Percentiles rank a stretch among this genome's conserved stretches.
Conservation (phyloP, 2,329 filamentous ascomycete species). For the Hypocreales sp. region DNA sequence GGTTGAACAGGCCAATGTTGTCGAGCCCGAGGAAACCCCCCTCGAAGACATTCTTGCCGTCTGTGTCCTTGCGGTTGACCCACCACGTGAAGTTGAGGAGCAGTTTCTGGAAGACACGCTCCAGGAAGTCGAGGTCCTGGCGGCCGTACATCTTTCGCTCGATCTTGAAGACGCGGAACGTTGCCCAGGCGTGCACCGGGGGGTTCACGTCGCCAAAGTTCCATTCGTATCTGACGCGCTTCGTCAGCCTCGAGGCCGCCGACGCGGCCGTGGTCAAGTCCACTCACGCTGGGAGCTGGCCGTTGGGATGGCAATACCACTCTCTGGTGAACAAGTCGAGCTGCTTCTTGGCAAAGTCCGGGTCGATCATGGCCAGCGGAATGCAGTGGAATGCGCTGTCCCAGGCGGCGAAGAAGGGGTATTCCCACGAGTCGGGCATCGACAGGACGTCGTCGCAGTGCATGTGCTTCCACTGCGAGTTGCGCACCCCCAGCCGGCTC, state of each 20-base stretch:
- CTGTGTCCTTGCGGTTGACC: slow-evolving; percentile 90
- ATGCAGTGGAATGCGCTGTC: slow-evolving; percentile 96
- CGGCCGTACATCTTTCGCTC: slow-evolving; percentile 94
- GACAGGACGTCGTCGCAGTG: slow-evolving; percentile 89
- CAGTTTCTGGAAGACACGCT: slow-evolving; percentile 91
- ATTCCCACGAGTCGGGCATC: slow-evolving; percentile 98
- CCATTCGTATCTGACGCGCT: slow-evolving; percentile 57
- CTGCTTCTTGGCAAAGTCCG: slow-evolving; percentile 96
- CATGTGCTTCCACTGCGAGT: slow-evolving; percentile 86
- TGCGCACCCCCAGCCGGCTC: slow-evolving; percentile 65
- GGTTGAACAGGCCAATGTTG: slow-evolving; percentile 96
- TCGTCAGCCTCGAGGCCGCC: no score
- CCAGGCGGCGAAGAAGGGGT: slow-evolving; percentile 96
- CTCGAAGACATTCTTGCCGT: slow-evolving; percentile 95
- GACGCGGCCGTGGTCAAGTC: no score
- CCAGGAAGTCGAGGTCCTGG: slow-evolving; percentile 88
- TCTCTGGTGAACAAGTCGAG: slow-evolving; percentile 89
- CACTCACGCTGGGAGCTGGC: slow-evolving; percentile 71
- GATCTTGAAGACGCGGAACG: slow-evolving; percentile 94
- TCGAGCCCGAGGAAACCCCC: slow-evolving; percentile 90
- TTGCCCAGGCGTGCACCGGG: slow-evolving; percentile 90
- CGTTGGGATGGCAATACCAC: slow-evolving; percentile 98
- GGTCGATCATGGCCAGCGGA: slow-evolving; percentile 90
- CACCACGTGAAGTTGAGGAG: slow-evolving; percentile 98
- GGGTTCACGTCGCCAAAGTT: slow-evolving; percentile 97